Conservation (phyloP, 331 rosid species). For the Arachis monticola region DNA sequence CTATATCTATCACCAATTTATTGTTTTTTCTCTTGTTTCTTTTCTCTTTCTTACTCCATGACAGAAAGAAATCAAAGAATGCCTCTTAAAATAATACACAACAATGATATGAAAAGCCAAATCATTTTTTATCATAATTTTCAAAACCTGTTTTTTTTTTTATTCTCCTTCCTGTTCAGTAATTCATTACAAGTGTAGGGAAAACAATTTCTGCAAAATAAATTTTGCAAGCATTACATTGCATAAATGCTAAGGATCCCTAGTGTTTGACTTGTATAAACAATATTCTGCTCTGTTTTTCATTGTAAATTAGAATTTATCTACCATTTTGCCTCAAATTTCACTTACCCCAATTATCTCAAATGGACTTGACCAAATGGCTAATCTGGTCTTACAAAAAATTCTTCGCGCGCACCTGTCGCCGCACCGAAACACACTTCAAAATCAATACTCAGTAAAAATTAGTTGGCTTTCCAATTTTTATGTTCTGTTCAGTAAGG, state of each 20-base stretch:
- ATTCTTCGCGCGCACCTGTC: constrained; percentile 18
- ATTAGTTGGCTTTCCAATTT: constrained; percentile 75
- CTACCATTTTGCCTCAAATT: constrained; percentile 13
- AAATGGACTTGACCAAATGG: constrained; percentile 24
- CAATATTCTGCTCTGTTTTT: not conserved
- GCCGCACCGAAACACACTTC: constrained; percentile 28
- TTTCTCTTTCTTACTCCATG: too few relatives aligned
- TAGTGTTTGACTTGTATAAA: not conserved
- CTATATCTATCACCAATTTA: too few relatives aligned
- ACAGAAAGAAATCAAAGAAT: too few relatives aligned
- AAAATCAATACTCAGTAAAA: constrained; percentile 54
- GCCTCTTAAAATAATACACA: too few relatives aligned
- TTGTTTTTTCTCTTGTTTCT: too few relatives aligned
- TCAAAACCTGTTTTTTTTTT: too few relatives aligned
- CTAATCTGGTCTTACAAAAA: constrained; percentile 17
- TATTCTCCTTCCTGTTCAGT: too few relatives aligned
- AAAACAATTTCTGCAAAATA: not conserved
- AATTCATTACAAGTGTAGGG: not conserved
- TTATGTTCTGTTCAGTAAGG: constrained; percentile 62
- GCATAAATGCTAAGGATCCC: constrained; percentile 7
- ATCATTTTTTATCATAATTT: too few relatives aligned
- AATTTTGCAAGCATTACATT: not conserved
- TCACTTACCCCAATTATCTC: constrained; percentile 21
- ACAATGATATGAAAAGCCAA: too few relatives aligned
- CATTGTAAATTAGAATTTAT: constrained; percentile 15